Evolutionary conservation across 1,284 basidiomycete genomes (phyloP).

Genomic region (Boletus semigastroideus): DNA sequence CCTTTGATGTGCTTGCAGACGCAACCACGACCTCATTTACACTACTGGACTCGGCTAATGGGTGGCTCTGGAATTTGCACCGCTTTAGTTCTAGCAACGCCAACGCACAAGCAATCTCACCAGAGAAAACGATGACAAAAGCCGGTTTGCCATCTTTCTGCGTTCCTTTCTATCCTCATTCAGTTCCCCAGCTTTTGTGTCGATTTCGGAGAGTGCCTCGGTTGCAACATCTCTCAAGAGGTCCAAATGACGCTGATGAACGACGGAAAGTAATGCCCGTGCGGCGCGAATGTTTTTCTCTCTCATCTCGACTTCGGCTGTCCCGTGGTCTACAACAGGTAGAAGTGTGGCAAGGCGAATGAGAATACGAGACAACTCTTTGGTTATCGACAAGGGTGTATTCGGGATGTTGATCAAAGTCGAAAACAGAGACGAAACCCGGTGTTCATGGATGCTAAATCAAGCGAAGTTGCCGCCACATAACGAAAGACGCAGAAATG

Average conservation of each 20-base stretch:
- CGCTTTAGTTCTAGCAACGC: neutral
- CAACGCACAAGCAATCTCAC: conserved; percentile 30
- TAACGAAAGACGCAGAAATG: neutral
- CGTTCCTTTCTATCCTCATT: conserved; percentile 39
- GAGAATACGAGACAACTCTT: conserved; percentile 38
- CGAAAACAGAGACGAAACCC: conserved; percentile 42
- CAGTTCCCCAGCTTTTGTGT: conserved; percentile 28
- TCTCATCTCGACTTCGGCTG: conserved; percentile 9
- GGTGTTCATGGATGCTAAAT: conserved; percentile 46
- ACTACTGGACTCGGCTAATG: conserved; percentile 30
- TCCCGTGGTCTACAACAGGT: conserved; percentile 6
- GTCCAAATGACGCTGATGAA: conserved; percentile 55
- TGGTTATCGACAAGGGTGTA: conserved; percentile 39
- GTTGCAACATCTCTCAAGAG: conserved; percentile 45
- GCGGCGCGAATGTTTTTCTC: conserved; percentile 17
- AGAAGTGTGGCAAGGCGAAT: conserved; percentile 28
- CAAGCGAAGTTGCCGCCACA: conserved; percentile 1
- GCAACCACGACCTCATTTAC: conserved; percentile 51
- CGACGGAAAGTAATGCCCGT: conserved; percentile 39
- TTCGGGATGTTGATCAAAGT: conserved; percentile 42
- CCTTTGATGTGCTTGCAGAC: conserved; percentile 50
- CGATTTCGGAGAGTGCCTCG: conserved; percentile 33
- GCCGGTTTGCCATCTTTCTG: conserved; percentile 46
- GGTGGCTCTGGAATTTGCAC: conserved; percentile 22
- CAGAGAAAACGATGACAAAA: conserved; percentile 55